Percentiles rank a stretch among this genome's conserved stretches.
Evolutionary conservation across 176 grass and related monocot genomes (phyloP).

Genomic region (Hsuehochloa calcarea): DNA sequence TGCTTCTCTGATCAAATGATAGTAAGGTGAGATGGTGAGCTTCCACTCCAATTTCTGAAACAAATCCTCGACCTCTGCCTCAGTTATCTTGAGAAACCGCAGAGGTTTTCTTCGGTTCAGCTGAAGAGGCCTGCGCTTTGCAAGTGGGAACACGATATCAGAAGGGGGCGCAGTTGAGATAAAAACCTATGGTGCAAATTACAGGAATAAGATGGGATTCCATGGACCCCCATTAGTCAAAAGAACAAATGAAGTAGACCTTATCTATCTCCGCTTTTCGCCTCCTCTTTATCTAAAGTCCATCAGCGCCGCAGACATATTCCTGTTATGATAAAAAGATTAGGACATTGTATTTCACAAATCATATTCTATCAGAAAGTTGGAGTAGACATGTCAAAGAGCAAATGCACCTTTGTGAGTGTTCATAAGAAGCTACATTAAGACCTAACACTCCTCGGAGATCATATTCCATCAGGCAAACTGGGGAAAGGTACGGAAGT

Average conservation of each 20-base stretch:
- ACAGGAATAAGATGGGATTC: conserved; percentile 39
- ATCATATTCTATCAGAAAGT: conserved; percentile 35
- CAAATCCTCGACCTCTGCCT: background rate
- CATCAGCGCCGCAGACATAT: conserved; percentile 33
- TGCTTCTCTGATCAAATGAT: background rate
- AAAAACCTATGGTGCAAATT: conserved; percentile 27
- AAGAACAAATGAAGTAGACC: conserved; percentile 30
- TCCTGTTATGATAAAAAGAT: conserved; percentile 39
- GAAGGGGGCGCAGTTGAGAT: background rate
- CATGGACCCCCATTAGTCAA: conserved; percentile 41
- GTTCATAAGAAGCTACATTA: conserved; percentile 22
- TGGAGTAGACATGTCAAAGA: conserved; percentile 10
- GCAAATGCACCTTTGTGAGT: background rate
- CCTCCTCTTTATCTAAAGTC: conserved; percentile 29
- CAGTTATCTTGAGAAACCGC: background rate
- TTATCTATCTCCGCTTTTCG: conserved; percentile 41
- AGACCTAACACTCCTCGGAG: background rate
- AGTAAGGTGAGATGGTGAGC: background rate
- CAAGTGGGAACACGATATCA: conserved; percentile 34
- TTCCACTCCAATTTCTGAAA: background rate
- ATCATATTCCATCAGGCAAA: conserved; percentile 37
- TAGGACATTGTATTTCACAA: conserved; percentile 34
- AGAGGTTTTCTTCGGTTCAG: background rate
- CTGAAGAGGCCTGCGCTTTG: background rate
- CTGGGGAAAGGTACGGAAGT: conserved; percentile 16